These are phyloP conservation scores for Elaeis guineensis DNA, from an alignment of 176 grass and related monocot species.

Conservation along the genomic window DNA sequence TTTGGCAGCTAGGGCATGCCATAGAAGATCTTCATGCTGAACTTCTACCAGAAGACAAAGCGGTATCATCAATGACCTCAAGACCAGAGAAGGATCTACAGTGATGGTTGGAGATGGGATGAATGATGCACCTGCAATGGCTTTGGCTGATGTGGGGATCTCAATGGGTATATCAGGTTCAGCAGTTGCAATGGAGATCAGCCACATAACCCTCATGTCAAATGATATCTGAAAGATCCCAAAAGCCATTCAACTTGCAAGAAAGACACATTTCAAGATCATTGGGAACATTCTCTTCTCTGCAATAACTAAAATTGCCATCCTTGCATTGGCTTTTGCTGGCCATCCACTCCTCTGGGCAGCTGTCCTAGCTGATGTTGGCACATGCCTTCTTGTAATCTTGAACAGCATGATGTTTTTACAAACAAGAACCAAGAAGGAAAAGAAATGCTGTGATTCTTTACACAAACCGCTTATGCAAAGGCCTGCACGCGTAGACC, in stretches of 20 bases:
- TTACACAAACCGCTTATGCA: constrained; percentile 21
- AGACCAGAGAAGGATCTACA: constrained; percentile 25
- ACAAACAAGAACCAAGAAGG: constrained; percentile 31
- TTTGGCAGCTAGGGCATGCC: constrained; percentile 23
- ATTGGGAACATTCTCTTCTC: constrained; percentile 34
- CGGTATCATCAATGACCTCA: constrained; percentile 26
- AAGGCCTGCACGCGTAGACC: constrained; percentile 17
- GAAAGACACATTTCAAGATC: constrained; percentile 28
- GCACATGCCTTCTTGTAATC: constrained; percentile 57
- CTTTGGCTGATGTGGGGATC: constrained; percentile 45
- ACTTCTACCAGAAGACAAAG: constrained; percentile 69
- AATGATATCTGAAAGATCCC: constrained; percentile 45
- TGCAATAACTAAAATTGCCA: constrained; percentile 22
- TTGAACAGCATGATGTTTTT: constrained; percentile 55
- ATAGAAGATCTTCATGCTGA: constrained; percentile 43
- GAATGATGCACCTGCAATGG: constrained; percentile 73
- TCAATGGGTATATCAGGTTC: constrained; percentile 66
- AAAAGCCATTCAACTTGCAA: constrained; percentile 30
- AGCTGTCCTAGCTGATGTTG: constrained; percentile 53
- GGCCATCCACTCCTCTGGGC: constrained; percentile 56
- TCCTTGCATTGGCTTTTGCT: constrained; percentile 26
- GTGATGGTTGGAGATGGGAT: constrained; percentile 78
- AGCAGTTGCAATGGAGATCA: constrained; percentile 56
- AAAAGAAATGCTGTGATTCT: constrained; percentile 43
- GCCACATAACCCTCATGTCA: constrained; percentile 70